Evolutionary conservation across 2,329 filamentous ascomycete species (phyloP), one percentile per base, ranked within the genome.

Genomic region (Aspergillus neoniger): DNA sequence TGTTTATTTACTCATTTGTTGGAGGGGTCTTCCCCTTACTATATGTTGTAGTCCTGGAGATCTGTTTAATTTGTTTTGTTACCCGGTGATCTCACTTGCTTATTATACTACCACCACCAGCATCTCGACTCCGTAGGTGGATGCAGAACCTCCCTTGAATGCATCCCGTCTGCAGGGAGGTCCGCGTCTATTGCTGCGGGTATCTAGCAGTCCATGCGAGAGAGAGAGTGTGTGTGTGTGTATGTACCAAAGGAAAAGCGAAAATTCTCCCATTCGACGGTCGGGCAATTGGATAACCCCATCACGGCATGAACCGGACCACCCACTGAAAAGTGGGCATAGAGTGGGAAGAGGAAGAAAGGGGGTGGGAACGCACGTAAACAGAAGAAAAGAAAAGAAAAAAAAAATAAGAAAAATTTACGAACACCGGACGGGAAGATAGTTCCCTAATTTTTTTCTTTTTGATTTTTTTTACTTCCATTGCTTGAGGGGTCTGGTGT

Each of bases 401-500:
- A 48, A 38, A 39, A 47, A 38, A 41, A 14, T 25, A 43, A 36
- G 28, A 32, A 41, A 43, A 30, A 41, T 48, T 30, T 43, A 60
- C 54, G 59, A 62, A 58, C 43, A 43, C 50, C 52, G 48, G 63
- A 63, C 58, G 58, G 54, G 57, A 61, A 52, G 59, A 60, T 60
- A 55, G 55, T 65, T 61, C 60, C 41, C 57, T 52, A 41, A 64
- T 70, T 65, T 36, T 36, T 14, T 36, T 14, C 15, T 5, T 12
- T 12, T 32, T 32, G 12, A 3, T 8, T 28, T 12, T 32, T 32
- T 32, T 12, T 12, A n/a, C 30, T 36, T 12, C 32, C 32, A 36
- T 36, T 36, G 32, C 32, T 36, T 5, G 32, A 36, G 69, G 62
- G 53, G 58, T 47, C 57, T 72, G 70, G 71, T 63, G 71, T 66